phyloP scores from a whole-genome alignment of 257 asterid genomes.

The Nicotiana undulata region DNA sequence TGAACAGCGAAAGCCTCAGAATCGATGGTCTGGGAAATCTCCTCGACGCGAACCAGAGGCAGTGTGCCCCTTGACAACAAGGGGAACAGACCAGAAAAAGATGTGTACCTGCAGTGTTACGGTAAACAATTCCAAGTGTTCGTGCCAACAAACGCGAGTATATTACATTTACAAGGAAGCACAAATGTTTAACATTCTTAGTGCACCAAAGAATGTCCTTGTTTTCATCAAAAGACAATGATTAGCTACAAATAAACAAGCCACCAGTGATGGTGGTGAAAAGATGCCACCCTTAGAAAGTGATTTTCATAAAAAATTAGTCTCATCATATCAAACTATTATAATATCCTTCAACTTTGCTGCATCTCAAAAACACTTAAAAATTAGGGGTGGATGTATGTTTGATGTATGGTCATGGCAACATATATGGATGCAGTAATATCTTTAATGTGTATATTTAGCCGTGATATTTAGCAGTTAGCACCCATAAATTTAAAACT shows the following conservation, averaged over 20 bases:
- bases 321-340: background rate
- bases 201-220: background rate
- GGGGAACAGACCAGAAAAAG: constrained; percentile 71
- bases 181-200: background rate
- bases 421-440: background rate
- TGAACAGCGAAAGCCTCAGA: constrained; percentile 60
- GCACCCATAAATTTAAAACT: background rate
- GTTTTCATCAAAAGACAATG: background rate
- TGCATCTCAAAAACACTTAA: background rate
- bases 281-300: background rate
- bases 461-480: background rate
- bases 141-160: background rate
- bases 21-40: constrained; percentile 86
- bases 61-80: constrained; percentile 60
- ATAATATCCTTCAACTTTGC: background rate
- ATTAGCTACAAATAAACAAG: background rate
- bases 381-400: background rate
- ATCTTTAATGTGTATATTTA: background rate
- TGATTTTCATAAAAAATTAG: background rate
- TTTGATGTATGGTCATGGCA: background rate
- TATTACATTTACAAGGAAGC: background rate
- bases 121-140: background rate
- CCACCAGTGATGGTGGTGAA: background rate
- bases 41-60: constrained; percentile 66
- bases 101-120: constrained; percentile 55